Evolutionary conservation across 805 yeast genomes (phyloP).

Genomic region (Ogataea polymorpha): DNA sequence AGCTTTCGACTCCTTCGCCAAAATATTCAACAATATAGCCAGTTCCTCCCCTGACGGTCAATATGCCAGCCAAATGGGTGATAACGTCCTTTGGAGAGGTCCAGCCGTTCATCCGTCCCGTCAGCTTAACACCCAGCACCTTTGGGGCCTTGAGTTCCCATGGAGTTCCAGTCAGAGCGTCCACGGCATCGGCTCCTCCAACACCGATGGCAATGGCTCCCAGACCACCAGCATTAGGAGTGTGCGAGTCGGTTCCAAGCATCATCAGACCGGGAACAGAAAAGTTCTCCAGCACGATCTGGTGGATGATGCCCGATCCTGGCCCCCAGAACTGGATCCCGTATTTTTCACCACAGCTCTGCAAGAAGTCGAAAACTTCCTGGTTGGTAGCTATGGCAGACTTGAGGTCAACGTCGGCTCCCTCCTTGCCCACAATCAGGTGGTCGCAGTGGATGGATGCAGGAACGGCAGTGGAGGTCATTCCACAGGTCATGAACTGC

Average conservation of each 20-base stretch:
- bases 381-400: slow-evolving; percentile 86
- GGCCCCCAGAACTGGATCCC: slow-evolving; percentile 99
- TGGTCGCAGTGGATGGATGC: slow-evolving; percentile 98
- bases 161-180: slow-evolving; percentile 93
- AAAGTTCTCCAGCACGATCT: slow-evolving; percentile 92
- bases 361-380: slow-evolving; percentile 91
- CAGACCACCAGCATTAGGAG: slow-evolving; percentile 98
- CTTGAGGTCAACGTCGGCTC: slow-evolving; percentile 80
- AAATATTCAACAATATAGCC: slow-evolving; percentile 95
- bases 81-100: slow-evolving; percentile 96
- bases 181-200: slow-evolving; percentile 99
- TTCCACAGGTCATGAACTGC: slow-evolving; percentile 95
- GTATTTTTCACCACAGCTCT: slow-evolving; percentile 88
- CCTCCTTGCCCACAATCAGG: slow-evolving; percentile 92
- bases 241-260: slow-evolving; percentile 96
- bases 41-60: slow-evolving; percentile 98
- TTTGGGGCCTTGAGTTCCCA: slow-evolving; percentile 99
- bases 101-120: slow-evolving; percentile 91
- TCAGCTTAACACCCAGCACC: slow-evolving; percentile 87
- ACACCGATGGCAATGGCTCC: slow-evolving; percentile 98
- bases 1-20: slow-evolving; percentile 86
- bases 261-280: slow-evolving; percentile 97
- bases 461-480: slow-evolving; percentile 89
- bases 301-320: slow-evolving; percentile 98
- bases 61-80: slow-evolving; percentile 83